A percentile compares a stretch with the other conserved stretches of the same genome.
Conservation (phyloP, 164 flowering plant species). For the Hamamelis virginiana region DNA sequence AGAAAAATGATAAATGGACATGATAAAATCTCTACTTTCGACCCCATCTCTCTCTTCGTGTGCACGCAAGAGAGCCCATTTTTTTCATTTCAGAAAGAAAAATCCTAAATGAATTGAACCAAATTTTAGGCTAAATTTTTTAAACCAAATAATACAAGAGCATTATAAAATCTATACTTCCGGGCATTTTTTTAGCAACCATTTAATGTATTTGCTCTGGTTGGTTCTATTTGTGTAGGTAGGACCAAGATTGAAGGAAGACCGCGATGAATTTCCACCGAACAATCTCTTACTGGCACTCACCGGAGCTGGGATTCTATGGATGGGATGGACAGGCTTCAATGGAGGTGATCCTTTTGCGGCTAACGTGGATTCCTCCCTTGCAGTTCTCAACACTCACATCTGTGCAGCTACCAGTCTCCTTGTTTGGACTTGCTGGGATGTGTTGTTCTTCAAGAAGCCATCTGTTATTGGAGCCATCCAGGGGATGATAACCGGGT, state of each 20-base stretch:
- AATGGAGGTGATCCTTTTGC: constrained; percentile 33
- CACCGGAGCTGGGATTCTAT: constrained; percentile 32
- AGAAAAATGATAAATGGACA: no score
- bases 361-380: constrained; percentile 25
- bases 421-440: constrained; percentile 31
- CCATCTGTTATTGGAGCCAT: constrained; percentile 39
- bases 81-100: not conserved
- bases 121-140: no score
- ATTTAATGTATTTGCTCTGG: not conserved
- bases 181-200: no score
- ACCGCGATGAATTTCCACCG: constrained; percentile 31
- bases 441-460: constrained; percentile 31
- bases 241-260: constrained; percentile 29
- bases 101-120: no score
- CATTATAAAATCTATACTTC: no score
- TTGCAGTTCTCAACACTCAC: constrained; percentile 30
- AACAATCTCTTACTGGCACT: constrained; percentile 34
- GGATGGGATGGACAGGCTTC: constrained; percentile 39
- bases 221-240: constrained; percentile 14
- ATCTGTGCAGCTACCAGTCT: constrained; percentile 33
- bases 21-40: no score
- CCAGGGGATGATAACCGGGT: constrained; percentile 39
- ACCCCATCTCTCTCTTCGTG: no score
- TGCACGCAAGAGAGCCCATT: no score
- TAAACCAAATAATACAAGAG: no score